Evolutionary conservation across 257 asterid genomes (phyloP).

Genomic region (Nicotiana knightiana): DNA sequence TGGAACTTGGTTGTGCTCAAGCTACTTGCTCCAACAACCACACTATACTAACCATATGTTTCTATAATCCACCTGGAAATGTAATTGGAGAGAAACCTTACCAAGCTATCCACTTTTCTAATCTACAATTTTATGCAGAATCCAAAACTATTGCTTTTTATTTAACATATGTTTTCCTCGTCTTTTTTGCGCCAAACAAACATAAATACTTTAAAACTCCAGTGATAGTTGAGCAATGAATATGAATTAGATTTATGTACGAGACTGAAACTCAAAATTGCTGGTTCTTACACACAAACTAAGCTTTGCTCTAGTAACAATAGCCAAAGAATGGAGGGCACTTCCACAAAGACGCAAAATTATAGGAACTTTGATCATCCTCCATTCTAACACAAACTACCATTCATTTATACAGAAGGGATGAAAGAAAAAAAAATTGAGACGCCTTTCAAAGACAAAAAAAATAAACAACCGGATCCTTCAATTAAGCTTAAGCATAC

Average conservation of each 20-base stretch:
- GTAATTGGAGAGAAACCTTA: conserved; percentile 87
- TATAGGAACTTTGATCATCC: conserved; percentile 9
- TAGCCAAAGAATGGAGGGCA: conserved; percentile 14
- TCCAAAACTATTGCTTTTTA: not conserved
- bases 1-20: conserved; percentile 67
- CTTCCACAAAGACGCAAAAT: not conserved
- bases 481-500: conserved; percentile 8
- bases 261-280: conserved; percentile 10
- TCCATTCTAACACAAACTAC: conserved; percentile 17
- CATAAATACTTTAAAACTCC: not conserved
- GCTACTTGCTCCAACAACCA: conserved; percentile 40
- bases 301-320: not conserved
- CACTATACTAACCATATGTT: conserved; percentile 52
- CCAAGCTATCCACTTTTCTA: conserved; percentile 9
- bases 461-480: not conserved
- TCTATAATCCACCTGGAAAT: conserved; percentile 83
- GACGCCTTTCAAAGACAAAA: not conserved
- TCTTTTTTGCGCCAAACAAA: not conserved
- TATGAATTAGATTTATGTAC: conserved; percentile 20
- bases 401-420: conserved; percentile 27
- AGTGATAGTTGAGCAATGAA: not conserved
- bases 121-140: not conserved
- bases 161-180: not conserved
- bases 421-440: not conserved
- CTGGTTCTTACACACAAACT: conserved; percentile 1